phyloP scores from a whole-genome alignment of 2,329 filamentous ascomycete genomes.

The Apiospora rasikravindrae region DNA sequence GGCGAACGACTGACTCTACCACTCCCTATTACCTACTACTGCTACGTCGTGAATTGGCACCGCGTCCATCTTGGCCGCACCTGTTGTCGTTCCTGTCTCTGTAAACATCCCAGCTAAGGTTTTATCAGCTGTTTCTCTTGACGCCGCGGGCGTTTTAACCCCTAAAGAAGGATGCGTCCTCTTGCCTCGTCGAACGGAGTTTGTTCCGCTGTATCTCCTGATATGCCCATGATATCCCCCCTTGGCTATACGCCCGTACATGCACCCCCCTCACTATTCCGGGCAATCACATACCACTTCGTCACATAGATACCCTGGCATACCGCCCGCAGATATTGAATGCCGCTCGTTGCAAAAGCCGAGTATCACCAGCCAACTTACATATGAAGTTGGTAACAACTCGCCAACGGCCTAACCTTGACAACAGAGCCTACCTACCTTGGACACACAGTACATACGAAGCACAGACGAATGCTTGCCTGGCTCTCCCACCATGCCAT shows the following conservation, averaged over 20 bases:
- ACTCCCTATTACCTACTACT: background rate
- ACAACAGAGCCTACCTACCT: background rate
- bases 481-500: background rate
- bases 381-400: background rate
- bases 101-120: background rate
- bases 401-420: background rate
- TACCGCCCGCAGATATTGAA: slow-evolving; percentile 9
- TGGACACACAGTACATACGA: background rate
- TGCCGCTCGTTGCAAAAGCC: slow-evolving; percentile 6
- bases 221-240: background rate
- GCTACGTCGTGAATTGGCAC: background rate
- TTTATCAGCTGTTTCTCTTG: background rate
- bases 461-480: background rate
- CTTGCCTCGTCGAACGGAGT: background rate
- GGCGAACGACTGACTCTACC: slow-evolving; percentile 5
- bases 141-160: background rate
- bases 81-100: background rate
- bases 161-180: background rate
- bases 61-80: background rate
- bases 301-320: background rate
- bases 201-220: background rate
- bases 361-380: slow-evolving; percentile 1
- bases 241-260: background rate
- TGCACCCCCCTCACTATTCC: background rate
- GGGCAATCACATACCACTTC: slow-evolving; percentile 3